phyloP scores from a whole-genome alignment of 2,329 filamentous ascomycete species.

The Plectosphaerella sp. region DNA sequence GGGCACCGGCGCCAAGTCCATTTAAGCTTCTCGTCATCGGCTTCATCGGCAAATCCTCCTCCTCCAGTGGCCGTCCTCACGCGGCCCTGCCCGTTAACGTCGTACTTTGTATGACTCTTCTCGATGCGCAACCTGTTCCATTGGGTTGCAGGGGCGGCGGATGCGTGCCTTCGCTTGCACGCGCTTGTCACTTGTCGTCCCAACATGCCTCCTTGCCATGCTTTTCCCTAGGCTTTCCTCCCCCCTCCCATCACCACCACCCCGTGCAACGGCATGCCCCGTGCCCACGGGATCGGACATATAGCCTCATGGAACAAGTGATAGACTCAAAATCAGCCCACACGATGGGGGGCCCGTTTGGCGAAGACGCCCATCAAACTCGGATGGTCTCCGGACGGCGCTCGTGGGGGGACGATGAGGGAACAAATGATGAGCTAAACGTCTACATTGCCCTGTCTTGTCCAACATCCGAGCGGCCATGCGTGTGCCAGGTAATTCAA shows the following conservation, averaged over 20 bases:
- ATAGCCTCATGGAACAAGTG: too few relatives aligned
- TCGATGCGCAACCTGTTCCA: neutral
- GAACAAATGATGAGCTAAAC: neutral
- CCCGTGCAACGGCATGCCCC: too few relatives aligned
- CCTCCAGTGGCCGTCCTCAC: neutral
- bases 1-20: neutral
- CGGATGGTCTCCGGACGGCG: neutral
- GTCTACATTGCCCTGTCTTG: too few relatives aligned
- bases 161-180: neutral
- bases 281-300: too few relatives aligned
- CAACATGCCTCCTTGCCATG: neutral
- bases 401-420: neutral
- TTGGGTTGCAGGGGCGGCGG: neutral
- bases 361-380: neutral
- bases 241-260: neutral
- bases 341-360: neutral
- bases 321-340: too few relatives aligned
- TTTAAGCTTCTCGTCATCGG: neutral
- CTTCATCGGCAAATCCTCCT: neutral
- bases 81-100: too few relatives aligned
- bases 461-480: too few relatives aligned
- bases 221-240: too few relatives aligned
- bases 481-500: neutral
- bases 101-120: neutral
- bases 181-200: neutral